Percentiles rank a stretch among this genome's conserved stretches.
phyloP scores from a whole-genome alignment of 176 grass and related monocot species.

The Stipa capillata region DNA sequence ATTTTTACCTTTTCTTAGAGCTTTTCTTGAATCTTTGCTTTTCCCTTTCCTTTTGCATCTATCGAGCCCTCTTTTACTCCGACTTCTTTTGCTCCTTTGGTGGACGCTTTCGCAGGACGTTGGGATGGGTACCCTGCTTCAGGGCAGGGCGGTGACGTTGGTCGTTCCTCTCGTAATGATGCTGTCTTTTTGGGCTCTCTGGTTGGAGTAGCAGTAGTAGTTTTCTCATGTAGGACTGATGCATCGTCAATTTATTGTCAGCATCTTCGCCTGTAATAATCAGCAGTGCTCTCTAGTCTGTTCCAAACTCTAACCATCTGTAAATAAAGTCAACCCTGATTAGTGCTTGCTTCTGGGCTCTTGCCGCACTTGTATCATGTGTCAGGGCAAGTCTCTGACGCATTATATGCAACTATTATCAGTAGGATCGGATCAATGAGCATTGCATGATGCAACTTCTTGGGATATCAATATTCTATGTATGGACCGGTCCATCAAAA shows the following conservation, averaged over 20 bases:
- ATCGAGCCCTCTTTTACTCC: not conserved
- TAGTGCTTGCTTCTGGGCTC: not conserved
- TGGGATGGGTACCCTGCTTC: constrained; percentile 28
- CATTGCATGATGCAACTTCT: too few relatives aligned
- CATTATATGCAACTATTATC: too few relatives aligned
- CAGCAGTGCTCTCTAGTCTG: not conserved
- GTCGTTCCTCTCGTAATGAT: constrained; percentile 6
- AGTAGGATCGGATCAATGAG: too few relatives aligned
- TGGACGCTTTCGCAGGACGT: constrained; percentile 32
- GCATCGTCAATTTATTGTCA: not conserved
- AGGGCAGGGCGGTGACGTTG: not conserved
- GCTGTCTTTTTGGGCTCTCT: not conserved
- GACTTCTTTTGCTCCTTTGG: constrained; percentile 1
- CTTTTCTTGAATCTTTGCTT: not conserved
- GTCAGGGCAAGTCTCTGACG: not conserved
- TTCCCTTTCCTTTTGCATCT: not conserved
- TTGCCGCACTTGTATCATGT: not conserved
- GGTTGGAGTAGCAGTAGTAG: not conserved
- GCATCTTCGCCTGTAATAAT: constrained; percentile 11
- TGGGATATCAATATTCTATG: too few relatives aligned
- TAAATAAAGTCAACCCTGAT: not conserved
- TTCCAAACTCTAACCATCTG: not conserved
- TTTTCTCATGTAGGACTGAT: not conserved
- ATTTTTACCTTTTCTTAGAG: not conserved
- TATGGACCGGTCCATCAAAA: too few relatives aligned